A percentile compares a stretch with the other conserved stretches of the same genome.
These are phyloP conservation scores for Boletus reticulatus DNA, from an alignment of 768 basidiomycete genomes.

Conservation along the genomic window DNA sequence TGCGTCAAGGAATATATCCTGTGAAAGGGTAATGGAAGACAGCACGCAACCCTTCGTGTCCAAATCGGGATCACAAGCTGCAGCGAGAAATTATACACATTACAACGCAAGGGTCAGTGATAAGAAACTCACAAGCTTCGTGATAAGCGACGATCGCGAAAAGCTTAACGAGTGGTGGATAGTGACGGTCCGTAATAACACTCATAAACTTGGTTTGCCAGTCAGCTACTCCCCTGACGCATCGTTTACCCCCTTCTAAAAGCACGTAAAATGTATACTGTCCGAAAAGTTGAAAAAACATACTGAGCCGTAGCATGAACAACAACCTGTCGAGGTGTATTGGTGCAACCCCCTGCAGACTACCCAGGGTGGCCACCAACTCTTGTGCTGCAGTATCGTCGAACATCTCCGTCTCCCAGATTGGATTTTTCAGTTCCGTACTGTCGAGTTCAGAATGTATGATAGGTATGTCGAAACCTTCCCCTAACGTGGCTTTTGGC, in stretches of 20 bases:
- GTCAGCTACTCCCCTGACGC: conserved; percentile 11
- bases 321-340: conserved; percentile 5
- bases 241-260: conserved; percentile 21
- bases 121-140: conserved; percentile 15
- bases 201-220: conserved; percentile 11
- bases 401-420: conserved; percentile 24
- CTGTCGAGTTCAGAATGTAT: neutral
- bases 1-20: conserved; percentile 7
- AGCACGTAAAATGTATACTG: neutral
- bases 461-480: conserved; percentile 23
- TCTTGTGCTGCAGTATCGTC: conserved; percentile 15
- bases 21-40: neutral
- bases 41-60: neutral
- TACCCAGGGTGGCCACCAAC: conserved; percentile 7
- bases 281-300: neutral
- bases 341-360: conserved; percentile 7
- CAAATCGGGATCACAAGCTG: conserved; percentile 5
- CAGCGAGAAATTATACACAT: neutral
- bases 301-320: conserved; percentile 23
- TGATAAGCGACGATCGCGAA: conserved; percentile 21
- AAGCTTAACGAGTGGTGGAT: conserved; percentile 17
- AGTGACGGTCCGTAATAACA: conserved; percentile 11
- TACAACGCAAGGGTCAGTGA: too few species aligned
- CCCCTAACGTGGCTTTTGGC: conserved; percentile 17
- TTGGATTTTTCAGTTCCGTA: neutral